Evolutionary conservation across 1,284 basidiomycete genomes (phyloP), one percentile per base, ranked within the genome.

Genomic region (Meira miltonrushii): DNA sequence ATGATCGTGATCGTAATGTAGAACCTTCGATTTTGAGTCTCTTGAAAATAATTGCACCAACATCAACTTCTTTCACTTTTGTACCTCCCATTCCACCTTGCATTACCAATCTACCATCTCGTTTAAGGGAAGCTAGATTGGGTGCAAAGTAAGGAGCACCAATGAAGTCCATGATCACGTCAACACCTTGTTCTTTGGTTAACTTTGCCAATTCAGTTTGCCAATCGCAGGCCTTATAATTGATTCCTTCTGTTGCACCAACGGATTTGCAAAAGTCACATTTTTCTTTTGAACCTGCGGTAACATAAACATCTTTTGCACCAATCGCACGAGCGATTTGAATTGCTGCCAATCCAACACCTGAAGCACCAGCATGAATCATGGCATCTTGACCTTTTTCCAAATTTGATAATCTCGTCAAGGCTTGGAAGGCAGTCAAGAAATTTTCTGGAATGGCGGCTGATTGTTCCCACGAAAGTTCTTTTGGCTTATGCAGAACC

Each of bases 151-250:
- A 92, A 39, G 83, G 86, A 65, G 85, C 85, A 23, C 89, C 90
- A 50, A 92, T 87, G 69, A 93, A 90, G 79, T 97, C 93, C 69
- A 97, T 83, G 52, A 96, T 82, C 25, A 95, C 84, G 78, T 92
- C 83, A 12, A 86, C 88, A 19, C 89, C 89, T 19, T 49, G 12
- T 12, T 17, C 43, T n/a, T 37, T 25, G n/a, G 55, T 56, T n/a
- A 82, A 82, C 64, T 81, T 81, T 77, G 85, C 84, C n/a, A 74
- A 55, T 66, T 71, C 12, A 2, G 41, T 19, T 55, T 43, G 40
- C 77, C 92, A 92, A 73, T 90, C 84, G 69, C 90, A 83, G 0
- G 85, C 88, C 74, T 87, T 90, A 82, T 95, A 94, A 79, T 94
- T 94, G 62, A 89, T 86, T 6, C 82, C 85, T 71, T 90, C 83